phyloP scores from a whole-genome alignment of 2,329 filamentous ascomycete genomes.

The Rutstroemia sp. region DNA sequence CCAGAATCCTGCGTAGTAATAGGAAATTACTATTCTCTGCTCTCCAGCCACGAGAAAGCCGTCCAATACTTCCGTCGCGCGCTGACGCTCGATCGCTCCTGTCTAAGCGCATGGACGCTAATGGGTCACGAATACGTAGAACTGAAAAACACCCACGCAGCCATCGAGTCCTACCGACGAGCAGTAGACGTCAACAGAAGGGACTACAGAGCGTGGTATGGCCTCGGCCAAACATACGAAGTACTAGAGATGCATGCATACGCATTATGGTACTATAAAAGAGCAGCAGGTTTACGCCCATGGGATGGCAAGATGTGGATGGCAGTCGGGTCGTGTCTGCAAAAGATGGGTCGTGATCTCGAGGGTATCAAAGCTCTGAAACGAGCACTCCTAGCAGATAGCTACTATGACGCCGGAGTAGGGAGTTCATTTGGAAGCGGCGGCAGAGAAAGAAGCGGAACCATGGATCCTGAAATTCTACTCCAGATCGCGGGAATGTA shows the following conservation, averaged over 20 bases:
- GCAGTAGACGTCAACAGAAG: slow-evolving; percentile 94
- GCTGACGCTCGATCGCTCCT: slow-evolving; percentile 80
- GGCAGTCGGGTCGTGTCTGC: slow-evolving; percentile 85
- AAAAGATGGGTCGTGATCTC: slow-evolving; percentile 78
- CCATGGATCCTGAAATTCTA: slow-evolving; percentile 82
- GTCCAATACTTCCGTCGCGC: slow-evolving; percentile 96
- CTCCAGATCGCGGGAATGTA: slow-evolving; percentile 87
- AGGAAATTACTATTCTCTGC: slow-evolving; percentile 92
- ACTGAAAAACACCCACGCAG: slow-evolving; percentile 95
- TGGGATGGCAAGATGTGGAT: slow-evolving; percentile 99
- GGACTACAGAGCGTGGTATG: slow-evolving; percentile 97
- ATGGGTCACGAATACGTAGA: slow-evolving; percentile 99
- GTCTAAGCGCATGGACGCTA: slow-evolving; percentile 91
- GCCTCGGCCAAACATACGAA: slow-evolving; percentile 92
- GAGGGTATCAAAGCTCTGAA: slow-evolving; percentile 95
- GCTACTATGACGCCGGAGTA: slow-evolving; percentile 66
- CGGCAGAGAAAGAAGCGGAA: slow-evolving; percentile 40
- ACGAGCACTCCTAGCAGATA: slow-evolving; percentile 79
- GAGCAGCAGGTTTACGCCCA: slow-evolving; percentile 83
- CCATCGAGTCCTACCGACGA: slow-evolving; percentile 91
- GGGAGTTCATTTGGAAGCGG: slow-evolving; percentile 35
- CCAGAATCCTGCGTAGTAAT: slow-evolving; percentile 96
- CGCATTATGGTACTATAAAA: slow-evolving; percentile 95
- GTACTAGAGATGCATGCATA: slow-evolving; percentile 98
- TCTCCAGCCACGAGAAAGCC: slow-evolving; percentile 94